Evolutionary conservation across 2,329 filamentous ascomycete genomes (phyloP), one percentile per base, ranked within the genome.

Genomic region (Chalaropsis thielavioides): DNA sequence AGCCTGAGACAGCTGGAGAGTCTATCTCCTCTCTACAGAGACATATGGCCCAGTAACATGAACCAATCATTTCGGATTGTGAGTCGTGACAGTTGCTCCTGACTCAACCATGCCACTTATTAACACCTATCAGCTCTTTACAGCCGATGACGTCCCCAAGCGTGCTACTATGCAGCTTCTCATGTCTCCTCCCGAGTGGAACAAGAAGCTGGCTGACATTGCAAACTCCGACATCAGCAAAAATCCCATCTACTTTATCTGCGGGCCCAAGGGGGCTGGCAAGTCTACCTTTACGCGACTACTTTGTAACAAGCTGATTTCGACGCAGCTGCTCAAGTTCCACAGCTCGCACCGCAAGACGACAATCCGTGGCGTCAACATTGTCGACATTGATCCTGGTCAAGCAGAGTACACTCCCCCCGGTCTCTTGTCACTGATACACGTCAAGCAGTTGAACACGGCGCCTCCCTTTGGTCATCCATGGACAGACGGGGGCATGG

Each of bases 311-410:
- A 80, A 83, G 11, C 75, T 89, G 8, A 73, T 89, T n/a, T 87
- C 83, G 2, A 66, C 62, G 73, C 76, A 58, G 70, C 71, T 66
- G 68, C 59, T 1, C 65, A 67, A 69, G 69, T 70, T 69, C 69
- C 69, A 44, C 69, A 67, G 10, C n/a, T 41, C 17, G 17, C 31
- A 22, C 19, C 67, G 63, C 31, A 65, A 65, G 49, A 35, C 66
- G 15, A 66, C 54, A 8, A 44, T 63, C 46, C 66, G 68, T 58
- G 70, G 67, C 54, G 76, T 87, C 31, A 80, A 78, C 64, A 76
- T 87, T n/a, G 78, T 94, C 6, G 89, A 94, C 69, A 77, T 92
- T 10, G 89, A 94, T 71, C 87, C 88, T 0, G 86, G 85, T 0
- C 88, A 91, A 70, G 87, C 89, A 2, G 89, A 92, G 71, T 91